These are phyloP conservation scores for Euphorbia schlechtendalii DNA, from an alignment of 441 rosid genomes.

Conservation along the genomic window DNA sequence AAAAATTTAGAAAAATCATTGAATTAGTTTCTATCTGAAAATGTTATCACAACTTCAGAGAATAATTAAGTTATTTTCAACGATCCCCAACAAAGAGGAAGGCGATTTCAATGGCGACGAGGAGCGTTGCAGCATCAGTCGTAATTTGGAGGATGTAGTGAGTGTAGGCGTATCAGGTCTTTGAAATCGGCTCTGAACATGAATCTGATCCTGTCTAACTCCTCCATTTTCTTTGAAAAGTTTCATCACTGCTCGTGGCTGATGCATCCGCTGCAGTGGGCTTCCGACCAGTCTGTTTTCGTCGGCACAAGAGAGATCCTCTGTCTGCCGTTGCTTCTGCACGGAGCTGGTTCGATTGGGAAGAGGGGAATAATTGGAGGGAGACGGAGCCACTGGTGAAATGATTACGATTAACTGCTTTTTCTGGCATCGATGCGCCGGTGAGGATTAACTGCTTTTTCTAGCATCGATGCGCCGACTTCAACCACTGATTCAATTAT, in stretches of 20 bases:
- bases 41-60: no score
- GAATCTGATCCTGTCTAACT: conserved; percentile 9
- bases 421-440: no score
- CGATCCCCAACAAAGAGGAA: no score
- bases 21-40: no score
- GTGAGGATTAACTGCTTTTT: neutral
- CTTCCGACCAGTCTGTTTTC: conserved; percentile 33
- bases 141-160: conserved; percentile 25
- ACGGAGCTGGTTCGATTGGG: conserved; percentile 41
- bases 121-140: conserved; percentile 31
- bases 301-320: conserved; percentile 22
- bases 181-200: conserved; percentile 13
- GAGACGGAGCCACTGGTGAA: conserved; percentile 53
- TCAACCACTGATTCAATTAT: conserved; percentile 9
- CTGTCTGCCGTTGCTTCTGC: conserved; percentile 45
- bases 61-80: no score
- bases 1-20: no score
- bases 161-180: conserved; percentile 41
- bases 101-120: no score
- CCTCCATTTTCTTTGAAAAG: conserved; percentile 30
- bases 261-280: conserved; percentile 19
- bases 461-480: conserved; percentile 6
- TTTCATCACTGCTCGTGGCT: conserved; percentile 25
- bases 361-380: conserved; percentile 41
- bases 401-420: no score